Conservation (phyloP, 2,329 filamentous ascomycete species). For the Beauveria brongniartii region DNA sequence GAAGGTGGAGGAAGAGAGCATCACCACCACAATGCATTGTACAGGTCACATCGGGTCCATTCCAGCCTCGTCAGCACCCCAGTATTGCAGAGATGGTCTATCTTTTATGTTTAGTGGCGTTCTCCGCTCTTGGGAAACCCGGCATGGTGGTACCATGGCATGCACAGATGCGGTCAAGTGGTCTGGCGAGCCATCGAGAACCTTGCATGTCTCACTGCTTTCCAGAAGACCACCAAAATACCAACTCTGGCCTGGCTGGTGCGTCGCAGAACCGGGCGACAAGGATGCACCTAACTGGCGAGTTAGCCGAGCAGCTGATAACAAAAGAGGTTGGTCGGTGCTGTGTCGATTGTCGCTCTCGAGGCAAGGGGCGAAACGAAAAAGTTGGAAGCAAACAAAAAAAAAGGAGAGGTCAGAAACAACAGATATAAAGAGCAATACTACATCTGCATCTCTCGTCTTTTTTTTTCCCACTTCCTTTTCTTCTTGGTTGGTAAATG, state of each 20-base stretch:
- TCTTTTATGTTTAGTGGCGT: not conserved
- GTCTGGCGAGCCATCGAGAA: not conserved
- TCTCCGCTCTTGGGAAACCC: constrained; percentile 1
- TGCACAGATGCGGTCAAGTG: not conserved
- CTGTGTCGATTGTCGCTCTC: no score
- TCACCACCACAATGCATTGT: constrained; percentile 9
- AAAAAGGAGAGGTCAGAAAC: no score
- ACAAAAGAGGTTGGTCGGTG: no score
- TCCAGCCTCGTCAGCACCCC: constrained; percentile 5
- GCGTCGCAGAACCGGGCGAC: not conserved
- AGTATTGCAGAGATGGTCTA: not conserved
- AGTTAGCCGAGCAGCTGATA: no score
- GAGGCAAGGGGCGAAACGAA: no score
- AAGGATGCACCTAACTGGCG: not conserved
- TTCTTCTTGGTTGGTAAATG: no score
- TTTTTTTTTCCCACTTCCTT: no score
- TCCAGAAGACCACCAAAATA: not conserved
- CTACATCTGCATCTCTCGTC: no score
- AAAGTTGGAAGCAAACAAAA: no score
- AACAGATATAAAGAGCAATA: no score
- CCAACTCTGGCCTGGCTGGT: not conserved
- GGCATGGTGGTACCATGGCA: not conserved
- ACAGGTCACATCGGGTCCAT: constrained; percentile 3
- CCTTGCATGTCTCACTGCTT: not conserved
- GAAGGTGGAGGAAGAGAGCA: not conserved